Percentiles rank a stretch among this genome's conserved stretches.
Evolutionary conservation across 805 yeast species (phyloP).

Genomic region (Hagleromyces aurorensis): DNA sequence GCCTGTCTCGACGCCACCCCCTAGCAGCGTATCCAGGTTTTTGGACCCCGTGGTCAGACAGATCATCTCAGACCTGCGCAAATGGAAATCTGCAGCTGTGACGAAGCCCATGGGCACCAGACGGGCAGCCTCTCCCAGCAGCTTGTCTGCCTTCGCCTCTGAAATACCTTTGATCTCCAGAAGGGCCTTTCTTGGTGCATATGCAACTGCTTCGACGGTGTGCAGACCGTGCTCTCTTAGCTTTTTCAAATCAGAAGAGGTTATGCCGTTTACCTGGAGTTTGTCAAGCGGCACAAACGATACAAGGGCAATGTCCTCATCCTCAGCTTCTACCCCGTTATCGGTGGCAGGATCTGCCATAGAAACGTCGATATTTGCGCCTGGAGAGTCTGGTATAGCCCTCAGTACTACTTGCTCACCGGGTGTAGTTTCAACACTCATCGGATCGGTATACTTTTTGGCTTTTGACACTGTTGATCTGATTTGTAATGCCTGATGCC

Average conservation of each 20-base stretch:
- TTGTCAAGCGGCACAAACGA: conserved; percentile 31
- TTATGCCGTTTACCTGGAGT: conserved; percentile 73
- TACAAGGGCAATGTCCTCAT: conserved; percentile 41
- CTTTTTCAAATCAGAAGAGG: conserved; percentile 68
- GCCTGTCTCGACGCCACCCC: conserved; percentile 97
- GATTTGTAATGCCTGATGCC: no score
- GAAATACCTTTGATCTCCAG: conserved; percentile 83
- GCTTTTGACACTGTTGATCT: no score
- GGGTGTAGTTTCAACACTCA: no score
- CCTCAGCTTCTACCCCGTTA: conserved; percentile 31
- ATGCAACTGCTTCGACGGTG: conserved; percentile 90
- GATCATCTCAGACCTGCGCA: conserved; percentile 81
- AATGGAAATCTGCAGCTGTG: conserved; percentile 91
- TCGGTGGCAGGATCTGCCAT: no score
- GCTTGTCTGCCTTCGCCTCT: conserved; percentile 87
- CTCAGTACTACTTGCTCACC: no score
- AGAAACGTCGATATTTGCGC: no score
- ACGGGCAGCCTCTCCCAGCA: conserved; percentile 75
- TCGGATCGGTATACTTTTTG: no score
- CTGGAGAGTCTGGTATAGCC: no score
- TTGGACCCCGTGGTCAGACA: conserved; percentile 94
- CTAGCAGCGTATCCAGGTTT: conserved; percentile 82
- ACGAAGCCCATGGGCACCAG: conserved; percentile 94
- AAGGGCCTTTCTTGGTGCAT: conserved; percentile 77
- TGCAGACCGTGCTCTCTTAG: conserved; percentile 75